Base-by-base conservation (phyloP, 2,329 filamentous ascomycete species). In the Diaporthe amygdali region DNA sequence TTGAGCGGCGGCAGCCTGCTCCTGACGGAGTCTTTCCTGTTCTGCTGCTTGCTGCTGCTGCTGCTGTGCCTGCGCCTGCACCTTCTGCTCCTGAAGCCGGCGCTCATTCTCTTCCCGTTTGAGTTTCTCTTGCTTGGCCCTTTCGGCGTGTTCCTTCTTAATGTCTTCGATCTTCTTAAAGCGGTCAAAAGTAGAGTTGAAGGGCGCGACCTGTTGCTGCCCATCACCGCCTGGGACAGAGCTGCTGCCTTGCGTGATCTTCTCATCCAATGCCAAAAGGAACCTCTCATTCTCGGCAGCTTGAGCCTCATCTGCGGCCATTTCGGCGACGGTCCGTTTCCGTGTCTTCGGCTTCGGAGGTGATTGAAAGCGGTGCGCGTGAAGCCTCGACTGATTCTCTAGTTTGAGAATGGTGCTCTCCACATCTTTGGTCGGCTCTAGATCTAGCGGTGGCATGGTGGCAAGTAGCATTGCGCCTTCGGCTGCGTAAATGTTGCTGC, bases 151-250 rank as follows among this genome's bases (percentile, higher is more conserved):
- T 52, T 94, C 90, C 69, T 89, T 85, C 78, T 92, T 94, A 76
- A 98, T 97, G 71, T 94, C 93, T 71, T 94, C 94, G 52, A 99
- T 89, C 1, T 94, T 90, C 84, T 98, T 98, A 82, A 98, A 98
- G 46, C 93, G 91, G 76, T 96, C 95, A 79, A 98, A 98, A 34
- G 92, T 90, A 44, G 93, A 91, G 79, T 97, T 94, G 76, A 97
- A 97, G 3, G 92, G 88, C n/a, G 90, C 87, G 7, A 88, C 88
- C 25, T 90, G 92, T 46, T 90, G 89, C 73, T 94, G 91, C 10
- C 90, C 92, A 78, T 97, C 95, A 25, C 88, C 90, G 72, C 93
- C 92, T n/a, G 89, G 82, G 68, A 91, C 89, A 41, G 88, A 87
- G 15, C 86, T 82, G 3, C 87, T 87, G 70, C 88, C 86, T 72